These are phyloP conservation scores for Annulohypoxylon maeteangense DNA, from an alignment of 495 filamentous ascomycete species.

Conservation along the genomic window DNA sequence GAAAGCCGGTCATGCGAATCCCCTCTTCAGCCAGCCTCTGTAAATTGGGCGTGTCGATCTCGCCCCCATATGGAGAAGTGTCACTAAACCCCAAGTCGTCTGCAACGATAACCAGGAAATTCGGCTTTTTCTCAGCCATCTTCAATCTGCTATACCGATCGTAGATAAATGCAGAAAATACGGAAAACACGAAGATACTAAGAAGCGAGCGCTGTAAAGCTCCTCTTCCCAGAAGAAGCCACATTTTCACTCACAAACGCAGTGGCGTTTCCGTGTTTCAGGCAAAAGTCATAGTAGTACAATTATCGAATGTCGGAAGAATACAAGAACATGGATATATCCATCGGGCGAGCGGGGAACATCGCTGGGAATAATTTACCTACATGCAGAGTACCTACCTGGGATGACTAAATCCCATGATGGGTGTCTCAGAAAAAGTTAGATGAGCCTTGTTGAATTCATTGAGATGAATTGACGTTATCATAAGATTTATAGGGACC, in stretches of 20 bases:
- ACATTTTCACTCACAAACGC: constrained; percentile 20
- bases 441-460: neutral
- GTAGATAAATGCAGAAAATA: constrained; percentile 30
- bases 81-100: constrained; percentile 74
- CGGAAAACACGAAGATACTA: constrained; percentile 18
- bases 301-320: constrained; percentile 33
- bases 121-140: constrained; percentile 45
- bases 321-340: constrained; percentile 29
- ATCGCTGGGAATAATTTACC: neutral
- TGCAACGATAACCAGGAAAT: constrained; percentile 69
- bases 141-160: constrained; percentile 19
- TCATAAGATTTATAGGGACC: neutral
- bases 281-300: constrained; percentile 37
- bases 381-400: constrained; percentile 3
- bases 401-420: neutral
- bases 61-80: constrained; percentile 68
- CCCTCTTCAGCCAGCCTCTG: constrained; percentile 64
- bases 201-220: constrained; percentile 13
- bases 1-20: constrained; percentile 69
- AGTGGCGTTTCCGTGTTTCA: constrained; percentile 22
- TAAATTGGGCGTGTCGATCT: constrained; percentile 70
- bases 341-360: constrained; percentile 21
- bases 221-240: constrained; percentile 22
- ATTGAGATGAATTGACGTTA: constrained; percentile 2
- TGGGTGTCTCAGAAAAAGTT: neutral